Evolutionary conservation across 208 protist genomes (phyloP), one percentile per base, ranked within the genome.

Genomic region (Ichthyophonus hoferi): DNA sequence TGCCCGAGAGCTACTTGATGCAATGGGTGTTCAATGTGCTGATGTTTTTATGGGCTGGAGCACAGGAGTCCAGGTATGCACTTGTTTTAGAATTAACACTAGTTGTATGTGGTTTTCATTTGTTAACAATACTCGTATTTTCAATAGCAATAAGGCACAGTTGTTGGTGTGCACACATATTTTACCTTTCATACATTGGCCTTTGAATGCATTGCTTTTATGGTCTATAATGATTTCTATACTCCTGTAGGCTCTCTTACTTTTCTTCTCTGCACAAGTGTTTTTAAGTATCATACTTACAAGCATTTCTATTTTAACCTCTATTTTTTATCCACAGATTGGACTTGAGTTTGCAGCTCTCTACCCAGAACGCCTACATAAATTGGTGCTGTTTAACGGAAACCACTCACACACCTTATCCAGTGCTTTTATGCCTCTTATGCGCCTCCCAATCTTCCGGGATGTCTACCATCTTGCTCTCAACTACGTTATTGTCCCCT

Each of bases 11-110:
- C 17, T 86, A 7, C 2, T 86, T 3, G 40, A 86, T 7, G 3
- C 7, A 17, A 12, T 43, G 34, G 38, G 40, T 33, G 40, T 86
- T 3, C 7, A 86, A 3, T 14, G 31, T 34, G 14, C 42, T 2
- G 2, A 86, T 12, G 12, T 58, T 33, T 40, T 86, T 17, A n/a
- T 86, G 82, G 82, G 82, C 34, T 58, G 42, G 40, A 40, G 24
- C 33, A 86, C 42, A 40, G 82, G 82, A 12, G 82, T 86, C n/a
- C 82, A 86, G 34, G 82, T 86, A 24, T 7, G n/a, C n/a, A n/a
- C n/a, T n/a, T n/a, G n/a, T n/a, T n/a, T n/a, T n/a, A n/a, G n/a
- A n/a, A n/a, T n/a, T n/a, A n/a, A n/a, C n/a, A n/a, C n/a, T n/a
- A n/a, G n/a, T n/a, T n/a, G n/a, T n/a, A n/a, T n/a, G n/a, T n/a